Base-by-base conservation (phyloP, 1,284 basidiomycete species). In the Melanopsichium pennsylvanicum region DNA sequence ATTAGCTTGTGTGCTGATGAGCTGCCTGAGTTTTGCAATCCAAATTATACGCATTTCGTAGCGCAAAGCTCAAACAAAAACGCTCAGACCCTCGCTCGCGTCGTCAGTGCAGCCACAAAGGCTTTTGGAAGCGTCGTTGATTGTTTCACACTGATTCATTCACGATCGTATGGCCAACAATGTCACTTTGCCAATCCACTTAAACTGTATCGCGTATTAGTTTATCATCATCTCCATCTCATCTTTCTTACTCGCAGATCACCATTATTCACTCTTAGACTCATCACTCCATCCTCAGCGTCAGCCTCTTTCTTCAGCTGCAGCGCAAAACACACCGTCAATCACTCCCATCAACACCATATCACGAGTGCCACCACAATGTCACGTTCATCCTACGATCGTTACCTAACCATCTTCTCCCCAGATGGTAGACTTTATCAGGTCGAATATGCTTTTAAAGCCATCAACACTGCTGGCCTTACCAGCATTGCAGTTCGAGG, bases 401-500 rank as follows among this genome's bases (percentile, higher is more conserved):
- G 79, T 37, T 77, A 79, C 62, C 66, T 81, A 47, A 81, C 79
- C 50, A 74, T 81, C 70, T 81, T 81, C 51, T 80, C 78, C 33
- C 79, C 79, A 1, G 79, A 81, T 44, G 79, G 79, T 2, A 54
- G 78, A 19, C 70, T 81, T 16, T 81, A 80, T 51, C 79, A 81
- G 51, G 79, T 81, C 25, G 79, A 80, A 55, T 98, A 98, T 86
- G 96, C 96, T 18, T 98, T 98, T 89, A 99, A 98, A 83, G 96
- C 96, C 41, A 97, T 98, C 83, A 92, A 92, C 62, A 91, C 92
- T 46, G 94, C 93, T 3, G 95, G 93, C 1, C 92, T 97, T 76
- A 98, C 96, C 3, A 88, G 94, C 6, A 87, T 99, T 46, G 88
- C 94, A 13, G 89, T 98, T 49, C 85, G 95, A 71, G 96, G 96